These are phyloP conservation scores for Raffaelea arxii DNA, from an alignment of 2,329 filamentous ascomycete species.

Conservation along the genomic window DNA sequence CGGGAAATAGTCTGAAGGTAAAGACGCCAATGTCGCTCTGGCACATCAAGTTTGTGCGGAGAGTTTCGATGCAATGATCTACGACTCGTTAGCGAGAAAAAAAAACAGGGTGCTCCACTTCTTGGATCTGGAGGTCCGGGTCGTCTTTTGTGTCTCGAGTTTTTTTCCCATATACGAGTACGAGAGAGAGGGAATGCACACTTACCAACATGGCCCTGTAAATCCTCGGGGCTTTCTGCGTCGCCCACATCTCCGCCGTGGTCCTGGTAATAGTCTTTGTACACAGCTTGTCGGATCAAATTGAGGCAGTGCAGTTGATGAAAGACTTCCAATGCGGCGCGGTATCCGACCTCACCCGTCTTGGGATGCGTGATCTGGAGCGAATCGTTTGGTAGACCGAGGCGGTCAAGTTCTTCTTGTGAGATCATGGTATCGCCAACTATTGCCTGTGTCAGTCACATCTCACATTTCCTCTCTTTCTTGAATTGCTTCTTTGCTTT, in stretches of 20 bases:
- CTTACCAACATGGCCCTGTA: conserved; percentile 32
- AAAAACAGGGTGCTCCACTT: background rate
- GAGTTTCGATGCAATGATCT: conserved; percentile 45
- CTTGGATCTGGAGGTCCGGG: too few relatives aligned
- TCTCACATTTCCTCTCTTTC: background rate
- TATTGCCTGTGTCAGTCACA: conserved; percentile 13
- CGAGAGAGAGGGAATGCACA: background rate
- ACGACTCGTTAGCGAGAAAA: conserved; percentile 6
- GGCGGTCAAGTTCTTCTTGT: conserved; percentile 38
- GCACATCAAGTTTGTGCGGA: conserved; percentile 44
- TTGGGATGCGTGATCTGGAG: conserved; percentile 45
- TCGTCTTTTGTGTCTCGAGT: too few relatives aligned
- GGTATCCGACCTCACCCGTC: conserved; percentile 47
- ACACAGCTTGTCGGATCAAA: conserved; percentile 35
- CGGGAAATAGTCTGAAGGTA: conserved; percentile 39
- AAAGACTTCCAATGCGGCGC: conserved; percentile 50
- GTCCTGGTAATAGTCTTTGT: conserved; percentile 38
- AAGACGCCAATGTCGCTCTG: conserved; percentile 45
- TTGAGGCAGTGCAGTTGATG: conserved; percentile 46
- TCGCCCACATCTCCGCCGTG: conserved; percentile 35
- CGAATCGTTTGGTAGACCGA: conserved; percentile 41
- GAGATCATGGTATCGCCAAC: conserved; percentile 54
- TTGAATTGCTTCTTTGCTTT: background rate
- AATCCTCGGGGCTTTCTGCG: conserved; percentile 27
- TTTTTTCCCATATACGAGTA: too few relatives aligned